Evolutionary conservation across 495 filamentous ascomycete genomes (phyloP).

Genomic region (Cercophora sp.): DNA sequence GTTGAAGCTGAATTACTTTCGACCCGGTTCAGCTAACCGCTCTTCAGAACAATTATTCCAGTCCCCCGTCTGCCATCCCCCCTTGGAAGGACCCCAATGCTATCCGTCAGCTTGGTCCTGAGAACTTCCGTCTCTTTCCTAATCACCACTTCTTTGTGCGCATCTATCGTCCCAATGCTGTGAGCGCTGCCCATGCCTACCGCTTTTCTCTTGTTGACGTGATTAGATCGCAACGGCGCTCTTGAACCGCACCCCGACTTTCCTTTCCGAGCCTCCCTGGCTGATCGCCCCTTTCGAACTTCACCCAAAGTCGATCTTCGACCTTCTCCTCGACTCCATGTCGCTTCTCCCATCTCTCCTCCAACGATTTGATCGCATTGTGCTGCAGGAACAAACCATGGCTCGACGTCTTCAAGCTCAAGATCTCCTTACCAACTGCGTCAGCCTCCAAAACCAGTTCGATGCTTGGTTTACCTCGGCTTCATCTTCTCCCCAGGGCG

Average conservation of each 20-base stretch:
- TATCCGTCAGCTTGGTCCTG: constrained; percentile 37
- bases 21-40: constrained; percentile 12
- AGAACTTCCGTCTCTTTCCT: constrained; percentile 38
- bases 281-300: constrained; percentile 39
- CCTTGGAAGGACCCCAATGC: constrained; percentile 30
- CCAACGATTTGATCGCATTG: constrained; percentile 32
- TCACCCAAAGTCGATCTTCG: constrained; percentile 41
- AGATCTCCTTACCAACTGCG: constrained; percentile 37
- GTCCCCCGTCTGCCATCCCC: constrained; percentile 23
- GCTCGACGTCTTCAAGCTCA: constrained; percentile 36
- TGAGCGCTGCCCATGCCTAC: constrained; percentile 15
- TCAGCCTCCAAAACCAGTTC: constrained; percentile 38
- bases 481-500: constrained; percentile 14
- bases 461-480: constrained; percentile 35
- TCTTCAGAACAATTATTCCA: constrained; percentile 29
- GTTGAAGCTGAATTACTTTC: not conserved
- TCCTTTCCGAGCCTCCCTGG: constrained; percentile 42
- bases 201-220: not conserved
- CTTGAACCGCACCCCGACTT: constrained; percentile 40
- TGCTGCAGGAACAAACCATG: constrained; percentile 22
- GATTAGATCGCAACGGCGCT: constrained; percentile 40
- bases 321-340: constrained; percentile 41
- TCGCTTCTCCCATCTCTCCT: constrained; percentile 36
- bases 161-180: constrained; percentile 41
- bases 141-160: constrained; percentile 48